phyloP scores from a whole-genome alignment of 345 rosid species.

The Salix brachista region DNA sequence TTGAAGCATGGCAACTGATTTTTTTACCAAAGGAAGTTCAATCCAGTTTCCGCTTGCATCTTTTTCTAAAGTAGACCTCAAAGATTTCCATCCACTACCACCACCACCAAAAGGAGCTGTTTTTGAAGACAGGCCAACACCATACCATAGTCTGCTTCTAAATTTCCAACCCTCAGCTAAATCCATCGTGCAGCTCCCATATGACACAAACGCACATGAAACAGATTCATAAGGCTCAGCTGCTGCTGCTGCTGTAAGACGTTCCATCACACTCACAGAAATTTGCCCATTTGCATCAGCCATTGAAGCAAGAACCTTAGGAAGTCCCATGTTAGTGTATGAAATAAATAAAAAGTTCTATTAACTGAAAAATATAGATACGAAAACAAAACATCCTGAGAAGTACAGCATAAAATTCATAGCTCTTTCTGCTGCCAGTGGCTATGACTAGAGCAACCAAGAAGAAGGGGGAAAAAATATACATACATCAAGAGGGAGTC shows the following conservation, averaged over 20 bases:
- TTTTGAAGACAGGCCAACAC: conserved; percentile 79
- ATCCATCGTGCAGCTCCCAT: conserved; percentile 92
- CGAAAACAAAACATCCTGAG: conserved; percentile 9
- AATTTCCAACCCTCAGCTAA: conserved; percentile 96
- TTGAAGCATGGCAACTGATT: conserved; percentile 95
- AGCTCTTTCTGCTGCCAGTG: not conserved
- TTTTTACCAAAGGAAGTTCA: conserved; percentile 88
- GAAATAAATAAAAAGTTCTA: conserved; percentile 4
- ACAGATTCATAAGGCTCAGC: conserved; percentile 98
- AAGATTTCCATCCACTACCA: conserved; percentile 86
- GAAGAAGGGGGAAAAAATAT: not conserved
- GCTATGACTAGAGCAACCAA: not conserved
- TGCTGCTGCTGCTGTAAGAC: conserved; percentile 93
- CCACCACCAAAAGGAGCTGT: conserved; percentile 71
- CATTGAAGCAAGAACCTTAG: conserved; percentile 94
- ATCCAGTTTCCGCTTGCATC: conserved; percentile 95
- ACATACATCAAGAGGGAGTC: conserved; percentile 86
- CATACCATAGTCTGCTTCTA: conserved; percentile 97
- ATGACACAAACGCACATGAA: conserved; percentile 95
- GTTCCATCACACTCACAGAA: conserved; percentile 86
- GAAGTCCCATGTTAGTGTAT: conserved; percentile 20
- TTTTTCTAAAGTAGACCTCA: conserved; percentile 82
- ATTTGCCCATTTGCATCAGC: conserved; percentile 96
- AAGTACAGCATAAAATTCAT: not conserved
- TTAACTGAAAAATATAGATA: conserved; percentile 8